Evolutionary conservation across 257 asterid species (phyloP).

Genomic region (Prunella vulgaris): DNA sequence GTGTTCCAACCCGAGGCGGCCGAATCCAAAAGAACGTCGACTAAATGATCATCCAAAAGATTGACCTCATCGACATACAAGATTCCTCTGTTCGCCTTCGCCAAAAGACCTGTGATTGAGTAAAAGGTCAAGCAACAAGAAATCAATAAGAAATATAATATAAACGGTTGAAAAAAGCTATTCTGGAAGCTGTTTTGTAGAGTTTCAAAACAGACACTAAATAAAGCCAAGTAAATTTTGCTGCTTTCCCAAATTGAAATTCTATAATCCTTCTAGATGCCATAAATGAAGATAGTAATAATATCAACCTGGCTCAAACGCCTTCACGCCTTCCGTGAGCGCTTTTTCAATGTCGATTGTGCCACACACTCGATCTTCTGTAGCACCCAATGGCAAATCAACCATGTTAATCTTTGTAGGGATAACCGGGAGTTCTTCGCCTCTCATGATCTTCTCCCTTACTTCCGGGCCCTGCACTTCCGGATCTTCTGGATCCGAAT

Average conservation of each 20-base stretch:
- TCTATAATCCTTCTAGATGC: too few relatives aligned
- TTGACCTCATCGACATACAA: slow-evolving; percentile 91
- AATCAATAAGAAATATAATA: too few relatives aligned
- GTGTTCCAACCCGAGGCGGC: slow-evolving; percentile 97
- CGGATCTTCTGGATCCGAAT: slow-evolving; percentile 90
- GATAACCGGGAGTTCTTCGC: slow-evolving; percentile 47
- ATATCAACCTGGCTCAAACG: slow-evolving; percentile 68
- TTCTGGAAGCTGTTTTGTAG: too few relatives aligned
- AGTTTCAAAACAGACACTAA: too few relatives aligned
- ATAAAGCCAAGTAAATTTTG: too few relatives aligned
- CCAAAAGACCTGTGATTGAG: slow-evolving; percentile 44
- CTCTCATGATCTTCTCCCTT: slow-evolving; percentile 49
- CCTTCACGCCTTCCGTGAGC: slow-evolving; percentile 90
- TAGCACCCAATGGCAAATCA: slow-evolving; percentile 89
- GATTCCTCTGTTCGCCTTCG: slow-evolving; percentile 88
- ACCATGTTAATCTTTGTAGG: slow-evolving; percentile 83
- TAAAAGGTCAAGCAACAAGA: background rate
- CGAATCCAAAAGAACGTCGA: slow-evolving; percentile 82
- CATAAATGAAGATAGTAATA: too few relatives aligned
- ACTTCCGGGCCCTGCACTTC: slow-evolving; percentile 84
- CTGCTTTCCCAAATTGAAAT: too few relatives aligned
- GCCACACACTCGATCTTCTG: slow-evolving; percentile 92
- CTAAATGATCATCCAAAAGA: slow-evolving; percentile 90
- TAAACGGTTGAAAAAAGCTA: too few relatives aligned
- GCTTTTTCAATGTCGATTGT: slow-evolving; percentile 95